Base-by-base conservation (phyloP, 1,284 basidiomycete genomes). In the Trichosporon ovoides region DNA sequence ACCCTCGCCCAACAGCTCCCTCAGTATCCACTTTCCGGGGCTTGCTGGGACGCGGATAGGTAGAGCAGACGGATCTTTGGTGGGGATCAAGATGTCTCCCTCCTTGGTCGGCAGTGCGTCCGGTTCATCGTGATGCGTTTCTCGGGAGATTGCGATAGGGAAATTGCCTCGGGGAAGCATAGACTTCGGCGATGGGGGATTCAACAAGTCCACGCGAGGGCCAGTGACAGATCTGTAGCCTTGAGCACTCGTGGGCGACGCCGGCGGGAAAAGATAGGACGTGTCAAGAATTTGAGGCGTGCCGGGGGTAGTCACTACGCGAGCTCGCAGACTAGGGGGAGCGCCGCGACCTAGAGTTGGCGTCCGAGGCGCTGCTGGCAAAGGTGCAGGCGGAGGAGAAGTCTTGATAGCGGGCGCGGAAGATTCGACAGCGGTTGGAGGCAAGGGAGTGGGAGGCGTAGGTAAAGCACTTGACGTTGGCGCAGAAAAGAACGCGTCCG, bases 1-100 rank as follows among this genome's bases (percentile, higher is more conserved):
- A 36, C 88, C 88, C 55, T 85, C 83, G 6, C 88, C 88, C 4
- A 91, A 79, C 3, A 80, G 78, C 3, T 79, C 78, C 18, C 84
- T 70, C 6, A 90, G 80, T 33, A 77, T 79, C 73, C 73, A 73
- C 20, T 57, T 48, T 37, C 64, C 64, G 24, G 60, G 61, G 14
- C 31, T 33, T 13, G 55, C 48, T 5, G 56, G 40, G 33, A 52
- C 53, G 16, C 56, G 53, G 19, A 63, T 57, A 3, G 61, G 53
- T 28, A 62, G 40, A 12, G 56, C 19, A n/a, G 57, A 36, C 16
- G 55, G 59, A 50, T 60, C 61, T 5, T 19, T 35, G 37, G 55
- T 55, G 1, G 68, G 59, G 2, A 48, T 31, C 4, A 74, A 55
- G 2, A 70, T 48, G 53, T 71, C 66, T 1, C 69, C 72, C 1